These are phyloP conservation scores for Lactarius hatsudake DNA, from an alignment of 768 basidiomycete species.

Conservation along the genomic window DNA sequence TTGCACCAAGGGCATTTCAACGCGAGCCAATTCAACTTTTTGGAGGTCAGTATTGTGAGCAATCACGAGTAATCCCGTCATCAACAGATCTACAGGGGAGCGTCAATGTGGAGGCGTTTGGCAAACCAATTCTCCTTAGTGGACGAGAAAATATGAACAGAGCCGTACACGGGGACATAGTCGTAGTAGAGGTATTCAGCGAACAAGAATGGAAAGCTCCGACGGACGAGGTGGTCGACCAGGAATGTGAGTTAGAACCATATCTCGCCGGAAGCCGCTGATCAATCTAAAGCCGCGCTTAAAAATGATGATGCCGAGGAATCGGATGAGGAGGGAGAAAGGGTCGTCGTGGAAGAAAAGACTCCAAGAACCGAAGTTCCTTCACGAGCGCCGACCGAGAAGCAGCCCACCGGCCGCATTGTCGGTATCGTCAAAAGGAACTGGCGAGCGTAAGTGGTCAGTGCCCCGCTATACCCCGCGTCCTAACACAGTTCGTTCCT, in stretches of 20 bases:
- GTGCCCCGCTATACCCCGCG: background rate
- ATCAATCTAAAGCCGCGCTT: conserved; percentile 54
- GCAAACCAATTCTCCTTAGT: conserved; percentile 77
- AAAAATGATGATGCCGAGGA: conserved; percentile 87
- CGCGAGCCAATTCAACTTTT: conserved; percentile 92
- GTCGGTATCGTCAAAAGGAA: conserved; percentile 93
- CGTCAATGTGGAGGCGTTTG: conserved; percentile 69
- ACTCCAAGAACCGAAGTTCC: conserved; percentile 29
- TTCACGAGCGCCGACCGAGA: conserved; percentile 45
- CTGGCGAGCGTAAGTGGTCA: conserved; percentile 81
- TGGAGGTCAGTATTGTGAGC: conserved; percentile 61
- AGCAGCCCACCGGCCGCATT: conserved; percentile 87
- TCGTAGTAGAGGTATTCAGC: conserved; percentile 84
- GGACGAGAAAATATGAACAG: conserved; percentile 96
- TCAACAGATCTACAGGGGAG: conserved; percentile 53
- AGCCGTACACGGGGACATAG: conserved; percentile 89
- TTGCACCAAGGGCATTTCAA: conserved; percentile 94
- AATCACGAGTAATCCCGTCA: background rate
- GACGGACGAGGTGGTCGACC: conserved; percentile 89
- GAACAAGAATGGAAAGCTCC: conserved; percentile 91
- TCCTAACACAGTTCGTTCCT: conserved; percentile 13
- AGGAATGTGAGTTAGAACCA: conserved; percentile 59
- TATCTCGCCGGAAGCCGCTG: background rate
- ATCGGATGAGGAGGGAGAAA: conserved; percentile 57
- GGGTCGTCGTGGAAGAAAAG: conserved; percentile 34